Evolutionary conservation across 2,329 filamentous ascomycete species (phyloP).

Genomic region (Orbilia ellipsospora): DNA sequence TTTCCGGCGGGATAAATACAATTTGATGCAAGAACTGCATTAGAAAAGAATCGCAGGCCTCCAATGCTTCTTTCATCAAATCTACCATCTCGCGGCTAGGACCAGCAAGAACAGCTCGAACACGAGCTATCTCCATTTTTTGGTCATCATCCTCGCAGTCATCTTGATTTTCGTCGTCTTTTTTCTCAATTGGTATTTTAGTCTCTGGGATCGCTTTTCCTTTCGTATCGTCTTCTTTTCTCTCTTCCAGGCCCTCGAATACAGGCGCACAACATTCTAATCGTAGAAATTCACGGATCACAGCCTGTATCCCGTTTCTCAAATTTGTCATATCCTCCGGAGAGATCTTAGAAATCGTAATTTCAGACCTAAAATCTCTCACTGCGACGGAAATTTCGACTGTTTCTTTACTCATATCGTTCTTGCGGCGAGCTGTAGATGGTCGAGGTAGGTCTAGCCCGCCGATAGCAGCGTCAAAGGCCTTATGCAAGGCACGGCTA

Average conservation of each 20-base stretch:
- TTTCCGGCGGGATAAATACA: constrained; percentile 32
- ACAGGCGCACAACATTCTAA: constrained; percentile 67
- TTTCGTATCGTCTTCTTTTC: neutral
- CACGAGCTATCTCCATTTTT: constrained; percentile 33
- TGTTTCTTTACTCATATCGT: constrained; percentile 67
- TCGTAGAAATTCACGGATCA: constrained; percentile 68
- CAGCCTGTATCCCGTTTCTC: constrained; percentile 69
- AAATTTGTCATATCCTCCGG: constrained; percentile 67
- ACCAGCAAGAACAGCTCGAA: constrained; percentile 62
- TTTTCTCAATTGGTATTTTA: constrained; percentile 38
- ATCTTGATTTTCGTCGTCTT: constrained; percentile 2
- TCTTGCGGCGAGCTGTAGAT: constrained; percentile 62
- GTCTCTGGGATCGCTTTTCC: constrained; percentile 32
- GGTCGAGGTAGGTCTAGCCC: constrained; percentile 63
- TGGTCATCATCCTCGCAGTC: constrained; percentile 55
- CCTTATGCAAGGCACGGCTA: constrained; percentile 57
- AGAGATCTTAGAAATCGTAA: constrained; percentile 68
- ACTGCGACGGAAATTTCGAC: constrained; percentile 70
- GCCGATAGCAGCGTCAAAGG: constrained; percentile 59
- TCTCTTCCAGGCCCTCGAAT: constrained; percentile 61
- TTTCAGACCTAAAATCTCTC: constrained; percentile 69
- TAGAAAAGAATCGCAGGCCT: constrained; percentile 67
- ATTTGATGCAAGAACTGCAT: constrained; percentile 65
- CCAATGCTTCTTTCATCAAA: constrained; percentile 65
- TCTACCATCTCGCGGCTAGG: constrained; percentile 66